Conservation (phyloP, 1,284 basidiomycete genomes). For the Pyrrhoderma noxium region DNA sequence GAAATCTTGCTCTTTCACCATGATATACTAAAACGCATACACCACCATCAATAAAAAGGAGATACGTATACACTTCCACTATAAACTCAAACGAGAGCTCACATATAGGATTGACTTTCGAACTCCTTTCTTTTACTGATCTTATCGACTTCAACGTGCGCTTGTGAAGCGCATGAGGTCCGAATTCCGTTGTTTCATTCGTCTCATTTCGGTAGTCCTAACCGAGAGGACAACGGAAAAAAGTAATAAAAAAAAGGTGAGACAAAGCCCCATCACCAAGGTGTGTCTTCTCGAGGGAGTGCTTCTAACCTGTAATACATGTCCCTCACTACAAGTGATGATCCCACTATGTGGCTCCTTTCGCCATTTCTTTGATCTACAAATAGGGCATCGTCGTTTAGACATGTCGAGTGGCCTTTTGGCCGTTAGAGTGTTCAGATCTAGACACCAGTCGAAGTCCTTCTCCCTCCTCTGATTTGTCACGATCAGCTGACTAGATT, state of each 20-base stretch:
- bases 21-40: constrained; percentile 57
- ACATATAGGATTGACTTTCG: constrained; percentile 53
- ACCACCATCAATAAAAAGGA: too few relatives aligned
- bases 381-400: constrained; percentile 54
- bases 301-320: constrained; percentile 58
- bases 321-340: constrained; percentile 71
- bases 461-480: neutral
- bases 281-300: too few relatives aligned
- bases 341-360: constrained; percentile 67
- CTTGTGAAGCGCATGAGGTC: constrained; percentile 53
- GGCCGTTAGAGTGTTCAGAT: neutral
- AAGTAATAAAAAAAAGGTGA: neutral
- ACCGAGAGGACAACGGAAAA: neutral
- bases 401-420: constrained; percentile 38
- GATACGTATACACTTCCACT: too few relatives aligned
- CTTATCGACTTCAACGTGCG: constrained; percentile 49
- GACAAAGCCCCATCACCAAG: too few relatives aligned
- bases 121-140: constrained; percentile 41
- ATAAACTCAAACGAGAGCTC: constrained; percentile 22
- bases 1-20: constrained; percentile 65
- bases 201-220: constrained; percentile 73
- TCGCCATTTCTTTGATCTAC: constrained; percentile 73
- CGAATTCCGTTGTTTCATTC: constrained; percentile 49
- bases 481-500: neutral
- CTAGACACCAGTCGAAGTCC: neutral